A percentile compares a stretch with the other conserved stretches of the same genome.
These are phyloP conservation scores for Moesziomyces antarcticus DNA, from an alignment of 1,284 basidiomycete species.

Conservation along the genomic window DNA sequence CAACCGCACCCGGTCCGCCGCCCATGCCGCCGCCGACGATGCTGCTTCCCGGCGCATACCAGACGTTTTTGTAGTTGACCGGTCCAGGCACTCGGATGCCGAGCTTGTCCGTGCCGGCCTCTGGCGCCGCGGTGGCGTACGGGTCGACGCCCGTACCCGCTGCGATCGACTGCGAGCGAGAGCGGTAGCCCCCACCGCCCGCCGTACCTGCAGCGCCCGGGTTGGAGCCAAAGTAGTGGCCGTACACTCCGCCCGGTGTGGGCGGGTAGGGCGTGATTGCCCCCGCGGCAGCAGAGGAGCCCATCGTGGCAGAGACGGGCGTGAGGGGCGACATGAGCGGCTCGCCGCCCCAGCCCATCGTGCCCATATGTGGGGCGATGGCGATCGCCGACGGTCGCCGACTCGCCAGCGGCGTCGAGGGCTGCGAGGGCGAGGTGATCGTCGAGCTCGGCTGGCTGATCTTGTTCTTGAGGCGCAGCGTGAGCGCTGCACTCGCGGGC, in stretches of 20 bases:
- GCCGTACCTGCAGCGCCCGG: neutral
- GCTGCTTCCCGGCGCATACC: constrained; percentile 50
- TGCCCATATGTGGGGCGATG: constrained; percentile 1
- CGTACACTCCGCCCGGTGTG: constrained; percentile 29
- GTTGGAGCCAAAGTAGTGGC: constrained; percentile 38
- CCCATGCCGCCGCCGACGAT: constrained; percentile 38
- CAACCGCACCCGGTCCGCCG: constrained; percentile 6
- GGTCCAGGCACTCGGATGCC: constrained; percentile 39
- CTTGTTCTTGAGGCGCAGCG: constrained; percentile 42
- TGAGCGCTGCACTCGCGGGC: constrained; percentile 27
- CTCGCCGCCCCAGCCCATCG: constrained; percentile 34
- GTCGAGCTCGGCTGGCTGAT: constrained; percentile 19
- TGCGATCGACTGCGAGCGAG: constrained; percentile 26
- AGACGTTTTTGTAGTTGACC: constrained; percentile 56
- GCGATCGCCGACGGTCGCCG: constrained; percentile 8
- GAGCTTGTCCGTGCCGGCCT: constrained; percentile 12
- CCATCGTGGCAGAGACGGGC: constrained; percentile 11
- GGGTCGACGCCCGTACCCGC: constrained; percentile 7
- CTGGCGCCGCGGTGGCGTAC: constrained; percentile 2
- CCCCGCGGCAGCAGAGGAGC: constrained; percentile 4
- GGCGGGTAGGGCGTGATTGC: constrained; percentile 31
- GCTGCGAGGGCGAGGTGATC: constrained; percentile 19
- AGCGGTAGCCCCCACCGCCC: constrained; percentile 18
- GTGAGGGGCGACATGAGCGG: constrained; percentile 43
- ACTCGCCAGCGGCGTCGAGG: constrained; percentile 26